These are phyloP conservation scores for Thraustochytrium striatum DNA, from an alignment of 352 stramenopile species.

Conservation along the genomic window DNA sequence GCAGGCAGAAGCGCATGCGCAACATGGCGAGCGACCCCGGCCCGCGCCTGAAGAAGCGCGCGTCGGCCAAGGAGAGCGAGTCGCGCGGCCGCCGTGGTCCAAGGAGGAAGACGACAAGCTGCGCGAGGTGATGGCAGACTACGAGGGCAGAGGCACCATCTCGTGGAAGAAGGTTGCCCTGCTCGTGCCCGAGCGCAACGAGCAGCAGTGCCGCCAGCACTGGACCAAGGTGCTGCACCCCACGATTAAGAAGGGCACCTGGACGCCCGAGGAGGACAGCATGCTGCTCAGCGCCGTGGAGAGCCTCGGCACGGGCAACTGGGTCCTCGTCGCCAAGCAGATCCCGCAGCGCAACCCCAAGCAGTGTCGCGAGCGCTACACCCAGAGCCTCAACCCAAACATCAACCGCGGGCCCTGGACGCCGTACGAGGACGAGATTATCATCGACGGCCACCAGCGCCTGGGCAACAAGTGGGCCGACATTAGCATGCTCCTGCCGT, in stretches of 20 bases:
- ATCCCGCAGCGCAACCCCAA: constrained; percentile 77
- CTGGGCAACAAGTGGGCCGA: constrained; percentile 92
- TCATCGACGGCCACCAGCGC: constrained; percentile 71
- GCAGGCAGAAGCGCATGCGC: too few relatives aligned
- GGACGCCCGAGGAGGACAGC: constrained; percentile 77
- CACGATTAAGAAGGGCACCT: constrained; percentile 47
- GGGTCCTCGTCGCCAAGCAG: constrained; percentile 83
- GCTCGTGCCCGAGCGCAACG: neutral
- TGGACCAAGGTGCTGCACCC: neutral
- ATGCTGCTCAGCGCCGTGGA: neutral
- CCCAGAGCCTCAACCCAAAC: constrained; percentile 85
- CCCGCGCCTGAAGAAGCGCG: too few relatives aligned
- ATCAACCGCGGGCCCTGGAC: neutral
- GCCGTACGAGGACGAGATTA: constrained; percentile 67
- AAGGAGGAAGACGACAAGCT: too few relatives aligned
- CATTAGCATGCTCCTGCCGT: constrained; percentile 90
- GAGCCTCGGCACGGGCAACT: constrained; percentile 60
- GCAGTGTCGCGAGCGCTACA: constrained; percentile 89
- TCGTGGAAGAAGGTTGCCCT: neutral
- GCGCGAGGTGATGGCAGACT: too few relatives aligned
- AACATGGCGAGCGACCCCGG: too few relatives aligned
- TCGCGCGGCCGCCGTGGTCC: too few relatives aligned
- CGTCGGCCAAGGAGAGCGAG: too few relatives aligned
- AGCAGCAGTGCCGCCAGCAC: neutral
- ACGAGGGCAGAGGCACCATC: too few relatives aligned